Evolutionary conservation across 441 rosid genomes (phyloP).

Genomic region (Manihot esculenta): DNA sequence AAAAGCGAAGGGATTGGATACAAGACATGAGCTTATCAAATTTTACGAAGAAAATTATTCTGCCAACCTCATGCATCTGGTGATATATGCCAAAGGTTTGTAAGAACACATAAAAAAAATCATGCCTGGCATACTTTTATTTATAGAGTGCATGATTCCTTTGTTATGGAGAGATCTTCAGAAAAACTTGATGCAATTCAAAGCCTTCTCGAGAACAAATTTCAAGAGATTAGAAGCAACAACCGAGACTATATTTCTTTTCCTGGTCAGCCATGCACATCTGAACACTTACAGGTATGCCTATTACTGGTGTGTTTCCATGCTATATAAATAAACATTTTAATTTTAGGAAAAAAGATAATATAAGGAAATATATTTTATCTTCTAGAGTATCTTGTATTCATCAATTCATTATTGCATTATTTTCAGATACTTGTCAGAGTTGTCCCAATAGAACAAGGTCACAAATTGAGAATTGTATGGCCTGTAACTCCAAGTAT

Average conservation of each 20-base stretch:
- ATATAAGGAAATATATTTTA: background rate
- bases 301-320: conserved; percentile 9
- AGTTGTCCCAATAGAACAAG: conserved; percentile 79
- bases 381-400: background rate
- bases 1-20: conserved; percentile 72
- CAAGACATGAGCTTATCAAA: conserved; percentile 72
- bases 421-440: conserved; percentile 73
- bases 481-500: conserved; percentile 94
- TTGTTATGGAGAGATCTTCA: conserved; percentile 40
- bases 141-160: background rate
- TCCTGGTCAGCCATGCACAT: conserved; percentile 80
- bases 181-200: conserved; percentile 72
- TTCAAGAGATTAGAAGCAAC: conserved; percentile 61
- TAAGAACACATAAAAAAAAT: background rate
- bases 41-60: conserved; percentile 83
- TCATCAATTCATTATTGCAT: conserved; percentile 17
- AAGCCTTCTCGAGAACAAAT: conserved; percentile 58
- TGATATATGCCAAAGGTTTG: conserved; percentile 80
- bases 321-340: background rate
- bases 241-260: conserved; percentile 42
- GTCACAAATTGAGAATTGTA: conserved; percentile 62
- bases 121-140: conserved; percentile 4
- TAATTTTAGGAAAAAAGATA: background rate
- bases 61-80: conserved; percentile 88
- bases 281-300: conserved; percentile 84